phyloP scores from a whole-genome alignment of 1,139 yeast genomes.

The Saccharomyces hybrid region DNA sequence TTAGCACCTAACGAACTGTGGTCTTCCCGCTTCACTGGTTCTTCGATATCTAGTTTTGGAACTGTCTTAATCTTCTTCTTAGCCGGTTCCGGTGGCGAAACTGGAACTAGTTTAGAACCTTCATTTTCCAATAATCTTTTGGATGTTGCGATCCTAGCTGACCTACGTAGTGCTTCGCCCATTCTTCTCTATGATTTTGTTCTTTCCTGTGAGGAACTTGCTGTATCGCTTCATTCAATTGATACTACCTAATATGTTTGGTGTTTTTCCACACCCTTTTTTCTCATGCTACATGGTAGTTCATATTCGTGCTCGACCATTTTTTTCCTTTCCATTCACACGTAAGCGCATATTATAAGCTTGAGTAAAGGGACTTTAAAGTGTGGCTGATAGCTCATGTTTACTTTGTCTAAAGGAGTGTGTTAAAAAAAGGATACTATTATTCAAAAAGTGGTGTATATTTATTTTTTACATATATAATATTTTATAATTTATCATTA shows the following conservation, averaged over 20 bases:
- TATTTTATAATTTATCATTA: neutral
- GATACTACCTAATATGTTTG: no score
- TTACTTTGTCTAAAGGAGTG: neutral
- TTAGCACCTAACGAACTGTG: neutral
- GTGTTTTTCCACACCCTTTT: no score
- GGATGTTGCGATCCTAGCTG: constrained; percentile 3
- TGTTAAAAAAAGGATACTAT: neutral
- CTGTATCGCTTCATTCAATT: neutral
- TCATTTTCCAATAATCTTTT: neutral
- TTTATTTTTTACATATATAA: constrained; percentile 1
- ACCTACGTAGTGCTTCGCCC: constrained; percentile 5
- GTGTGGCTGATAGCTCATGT: neutral
- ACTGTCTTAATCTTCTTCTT: constrained; percentile 5
- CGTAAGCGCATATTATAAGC: no score
- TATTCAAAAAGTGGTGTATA: neutral
- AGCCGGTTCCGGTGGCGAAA: constrained; percentile 1
- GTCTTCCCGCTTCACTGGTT: neutral
- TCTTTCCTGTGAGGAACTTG: constrained; percentile 1
- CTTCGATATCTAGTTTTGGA: neutral
- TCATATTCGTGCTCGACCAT: neutral
- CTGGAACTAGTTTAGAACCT: neutral
- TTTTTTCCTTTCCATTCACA: neutral
- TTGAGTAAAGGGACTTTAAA: no score
- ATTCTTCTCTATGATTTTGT: neutral
- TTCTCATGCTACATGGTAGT: no score